Evolutionary conservation across 495 filamentous ascomycete genomes (phyloP).

Genomic region (Penicillium cosmopolitanum): DNA sequence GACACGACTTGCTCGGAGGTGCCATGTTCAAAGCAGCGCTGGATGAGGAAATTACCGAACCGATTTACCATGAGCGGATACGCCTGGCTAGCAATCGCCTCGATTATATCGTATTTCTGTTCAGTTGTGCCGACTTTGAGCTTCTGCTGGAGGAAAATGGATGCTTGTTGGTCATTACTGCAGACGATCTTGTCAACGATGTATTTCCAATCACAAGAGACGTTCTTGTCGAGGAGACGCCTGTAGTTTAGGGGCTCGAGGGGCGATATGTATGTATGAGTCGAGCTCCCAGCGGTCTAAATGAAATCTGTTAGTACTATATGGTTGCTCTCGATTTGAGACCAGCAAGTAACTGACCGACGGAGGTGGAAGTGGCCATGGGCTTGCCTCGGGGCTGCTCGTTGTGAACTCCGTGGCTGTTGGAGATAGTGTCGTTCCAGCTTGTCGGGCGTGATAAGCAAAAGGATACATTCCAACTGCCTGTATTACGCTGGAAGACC

Average conservation of each 20-base stretch:
- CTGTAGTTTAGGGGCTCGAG: slow-evolving; percentile 97
- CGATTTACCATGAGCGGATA: slow-evolving; percentile 97
- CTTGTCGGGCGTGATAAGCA: slow-evolving; percentile 69
- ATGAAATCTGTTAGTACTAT: neutral
- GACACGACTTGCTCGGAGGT: slow-evolving; percentile 93
- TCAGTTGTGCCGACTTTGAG: slow-evolving; percentile 94
- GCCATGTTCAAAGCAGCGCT: slow-evolving; percentile 98
- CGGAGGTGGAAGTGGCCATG: slow-evolving; percentile 52
- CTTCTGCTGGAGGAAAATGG: slow-evolving; percentile 98
- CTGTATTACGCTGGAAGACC: slow-evolving; percentile 44
- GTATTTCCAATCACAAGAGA: slow-evolving; percentile 98
- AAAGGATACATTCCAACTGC: slow-evolving; percentile 55
- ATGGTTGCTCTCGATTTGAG: neutral
- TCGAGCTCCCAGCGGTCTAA: slow-evolving; percentile 51
- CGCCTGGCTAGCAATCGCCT: slow-evolving; percentile 93
- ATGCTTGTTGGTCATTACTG: slow-evolving; percentile 98
- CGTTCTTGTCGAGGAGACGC: slow-evolving; percentile 90
- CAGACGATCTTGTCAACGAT: slow-evolving; percentile 99
- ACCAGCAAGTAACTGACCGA: slow-evolving; percentile 42
- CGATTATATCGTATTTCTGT: slow-evolving; percentile 96
- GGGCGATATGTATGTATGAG: slow-evolving; percentile 79
- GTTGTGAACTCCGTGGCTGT: slow-evolving; percentile 80
- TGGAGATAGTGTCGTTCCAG: slow-evolving; percentile 82
- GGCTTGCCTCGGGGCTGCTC: slow-evolving; percentile 37
- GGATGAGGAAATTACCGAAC: slow-evolving; percentile 94